Conservation (phyloP, 2,329 filamentous ascomycete genomes). For the Fusarium sp. region DNA sequence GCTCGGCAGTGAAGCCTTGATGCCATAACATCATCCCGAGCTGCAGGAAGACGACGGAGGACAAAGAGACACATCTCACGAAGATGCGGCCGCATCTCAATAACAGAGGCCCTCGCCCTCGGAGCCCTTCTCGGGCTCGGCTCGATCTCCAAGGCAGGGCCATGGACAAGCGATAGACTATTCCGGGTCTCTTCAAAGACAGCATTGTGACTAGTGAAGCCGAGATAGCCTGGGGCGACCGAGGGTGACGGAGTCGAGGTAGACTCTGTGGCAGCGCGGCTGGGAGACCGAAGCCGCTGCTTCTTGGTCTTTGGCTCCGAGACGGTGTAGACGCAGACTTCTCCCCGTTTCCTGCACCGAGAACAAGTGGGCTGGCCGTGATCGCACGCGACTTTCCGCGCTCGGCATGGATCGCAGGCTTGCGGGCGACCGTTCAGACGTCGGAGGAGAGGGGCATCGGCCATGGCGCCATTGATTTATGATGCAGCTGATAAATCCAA, state of each 20-base stretch:
- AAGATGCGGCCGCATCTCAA: constrained; percentile 46
- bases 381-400: constrained; percentile 60
- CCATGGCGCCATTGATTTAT: constrained; percentile 29
- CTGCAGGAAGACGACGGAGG: constrained; percentile 54
- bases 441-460: constrained; percentile 38
- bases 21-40: constrained; percentile 35
- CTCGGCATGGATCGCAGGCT: constrained; percentile 56
- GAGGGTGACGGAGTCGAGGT: constrained; percentile 40
- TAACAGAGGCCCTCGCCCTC: constrained; percentile 24
- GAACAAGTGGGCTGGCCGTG: constrained; percentile 57
- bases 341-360: constrained; percentile 55
- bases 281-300: constrained; percentile 26
- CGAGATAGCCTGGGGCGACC: constrained; percentile 56
- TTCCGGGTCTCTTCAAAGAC: constrained; percentile 60
- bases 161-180: constrained; percentile 54
- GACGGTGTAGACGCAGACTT: constrained; percentile 56
- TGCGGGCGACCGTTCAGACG: constrained; percentile 50
- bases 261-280: not conserved
- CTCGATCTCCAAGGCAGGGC: constrained; percentile 26
- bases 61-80: constrained; percentile 57
- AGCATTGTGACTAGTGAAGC: constrained; percentile 59
- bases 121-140: constrained; percentile 13
- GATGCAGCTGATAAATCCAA: constrained; percentile 16
- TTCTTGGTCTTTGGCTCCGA: constrained; percentile 38
- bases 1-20: constrained; percentile 42